Conservation (phyloP, 225 moss, liverwort and hornwort genomes). For the Rhytidiadelphus loreus region DNA sequence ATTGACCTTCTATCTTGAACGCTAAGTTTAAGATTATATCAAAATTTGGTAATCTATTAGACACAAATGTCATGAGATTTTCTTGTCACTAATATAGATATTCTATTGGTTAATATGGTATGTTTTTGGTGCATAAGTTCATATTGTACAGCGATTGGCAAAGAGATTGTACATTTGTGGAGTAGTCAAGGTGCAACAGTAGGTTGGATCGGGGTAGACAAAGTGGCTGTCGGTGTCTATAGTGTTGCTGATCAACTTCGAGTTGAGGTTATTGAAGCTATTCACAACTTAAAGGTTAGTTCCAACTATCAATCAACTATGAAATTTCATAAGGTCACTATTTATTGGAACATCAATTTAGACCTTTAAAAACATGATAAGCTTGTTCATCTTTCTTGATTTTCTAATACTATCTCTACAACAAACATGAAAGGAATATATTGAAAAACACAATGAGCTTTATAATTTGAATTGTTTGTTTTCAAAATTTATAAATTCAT, state of each 20-base stretch:
- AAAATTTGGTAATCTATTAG: neutral
- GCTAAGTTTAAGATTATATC: neutral
- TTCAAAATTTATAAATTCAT: neutral
- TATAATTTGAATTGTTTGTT: neutral
- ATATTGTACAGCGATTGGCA: neutral
- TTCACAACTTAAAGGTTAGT: conserved; percentile 28
- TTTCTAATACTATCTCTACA: neutral
- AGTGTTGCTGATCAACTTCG: conserved; percentile 42
- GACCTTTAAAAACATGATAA: neutral
- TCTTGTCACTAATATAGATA: neutral
- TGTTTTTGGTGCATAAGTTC: neutral
- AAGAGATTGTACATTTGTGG: conserved; percentile 35
- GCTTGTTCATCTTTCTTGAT: neutral
- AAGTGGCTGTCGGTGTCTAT: conserved; percentile 22
- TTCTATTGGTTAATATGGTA: neutral
- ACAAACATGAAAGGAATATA: neutral
- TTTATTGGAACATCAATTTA: neutral
- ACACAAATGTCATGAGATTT: neutral
- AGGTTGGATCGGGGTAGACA: conserved; percentile 44
- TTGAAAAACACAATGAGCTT: neutral
- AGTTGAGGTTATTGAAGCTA: conserved; percentile 27
- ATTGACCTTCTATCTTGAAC: neutral
- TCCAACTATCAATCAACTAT: neutral
- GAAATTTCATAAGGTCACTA: neutral
- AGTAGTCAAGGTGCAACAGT: conserved; percentile 27